Base-by-base conservation (phyloP, 2,329 filamentous ascomycete genomes). In the Penicillium sp. region DNA sequence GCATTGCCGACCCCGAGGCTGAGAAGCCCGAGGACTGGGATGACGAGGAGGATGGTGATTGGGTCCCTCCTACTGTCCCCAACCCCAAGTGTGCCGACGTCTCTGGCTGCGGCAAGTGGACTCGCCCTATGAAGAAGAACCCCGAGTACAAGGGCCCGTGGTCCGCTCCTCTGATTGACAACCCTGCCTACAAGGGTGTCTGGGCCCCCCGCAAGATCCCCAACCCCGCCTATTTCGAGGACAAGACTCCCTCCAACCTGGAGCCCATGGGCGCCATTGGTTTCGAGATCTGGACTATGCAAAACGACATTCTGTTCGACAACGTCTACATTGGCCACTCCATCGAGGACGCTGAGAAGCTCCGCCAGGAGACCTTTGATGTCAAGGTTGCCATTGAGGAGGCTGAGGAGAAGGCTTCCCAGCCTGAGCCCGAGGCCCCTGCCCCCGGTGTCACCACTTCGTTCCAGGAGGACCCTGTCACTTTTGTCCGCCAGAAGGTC, bases 301-400 rank as follows among this genome's bases (percentile, higher is more conserved):
- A 97, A 81, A 96, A 88, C 77, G 90, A 97, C 74, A 98, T 99
- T 69, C 89, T 97, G 71, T 98, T 99, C 71, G 91, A 98, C 86
- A 99, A 99, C 88, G 96, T 99, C 84, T 99, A 98, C 86, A 92
- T 99, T 75, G 95, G 95, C 63, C 95, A 99, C 87, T 98, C 93
- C 21, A 77, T 95, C 67, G 91, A 91, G 73, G 95, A 99, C 67
- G 95, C 95, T 61, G 87, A 90, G 77, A 90, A 93, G 81, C 83
- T 99, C 72, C 90, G 91, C 69, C 84, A 89, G 64, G 91, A 96
- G 84, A 91, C 91, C 54, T 99, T 93, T 77, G 88, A 91, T 72
- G 79, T 91, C 80, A 99, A 99, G 90, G 84, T 87, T 75, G 82
- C 87, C 55, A 80, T 90, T 51, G 95, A 99, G 83, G 84, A 89